phyloP scores from a whole-genome alignment of 345 rosid genomes.

The Erucastrum elatum region DNA sequence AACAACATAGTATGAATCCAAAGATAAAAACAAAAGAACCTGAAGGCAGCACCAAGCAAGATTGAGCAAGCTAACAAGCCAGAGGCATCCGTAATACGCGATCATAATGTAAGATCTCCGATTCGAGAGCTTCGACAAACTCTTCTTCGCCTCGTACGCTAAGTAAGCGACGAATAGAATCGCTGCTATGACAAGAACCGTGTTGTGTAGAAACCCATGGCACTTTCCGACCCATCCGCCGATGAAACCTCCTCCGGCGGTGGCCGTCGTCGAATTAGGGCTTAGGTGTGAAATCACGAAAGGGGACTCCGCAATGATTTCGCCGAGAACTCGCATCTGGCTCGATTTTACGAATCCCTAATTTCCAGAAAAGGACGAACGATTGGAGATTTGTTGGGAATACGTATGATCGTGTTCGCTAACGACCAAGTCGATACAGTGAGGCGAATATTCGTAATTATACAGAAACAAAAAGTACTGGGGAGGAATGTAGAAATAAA shows the following conservation, averaged over 20 bases:
- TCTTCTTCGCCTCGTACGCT: conserved; percentile 58
- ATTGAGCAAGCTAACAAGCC: conserved; percentile 96
- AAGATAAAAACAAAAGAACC: conserved; percentile 44
- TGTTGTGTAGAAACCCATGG: conserved; percentile 82
- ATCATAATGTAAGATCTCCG: conserved; percentile 88
- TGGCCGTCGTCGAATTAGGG: conserved; percentile 44
- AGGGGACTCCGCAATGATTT: conserved; percentile 38
- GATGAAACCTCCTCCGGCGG: conserved; percentile 40
- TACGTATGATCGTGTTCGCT: conserved; percentile 25
- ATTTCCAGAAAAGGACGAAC: conserved; percentile 5
- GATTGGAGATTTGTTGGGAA: conserved; percentile 10
- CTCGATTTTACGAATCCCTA: background rate
- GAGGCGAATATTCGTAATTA: background rate
- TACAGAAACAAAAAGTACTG: background rate
- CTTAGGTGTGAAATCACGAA: conserved; percentile 36
- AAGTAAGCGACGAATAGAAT: conserved; percentile 69
- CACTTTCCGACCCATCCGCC: conserved; percentile 74
- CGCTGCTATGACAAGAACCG: conserved; percentile 55
- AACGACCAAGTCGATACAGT: background rate
- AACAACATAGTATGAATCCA: background rate
- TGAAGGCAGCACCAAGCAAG: conserved; percentile 84
- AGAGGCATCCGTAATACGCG: conserved; percentile 77
- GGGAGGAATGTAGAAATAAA: background rate
- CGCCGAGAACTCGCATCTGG: conserved; percentile 41
- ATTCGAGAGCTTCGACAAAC: conserved; percentile 47